Base-by-base conservation (phyloP, 805 yeast species). In the Kodamaea jinghongensis region DNA sequence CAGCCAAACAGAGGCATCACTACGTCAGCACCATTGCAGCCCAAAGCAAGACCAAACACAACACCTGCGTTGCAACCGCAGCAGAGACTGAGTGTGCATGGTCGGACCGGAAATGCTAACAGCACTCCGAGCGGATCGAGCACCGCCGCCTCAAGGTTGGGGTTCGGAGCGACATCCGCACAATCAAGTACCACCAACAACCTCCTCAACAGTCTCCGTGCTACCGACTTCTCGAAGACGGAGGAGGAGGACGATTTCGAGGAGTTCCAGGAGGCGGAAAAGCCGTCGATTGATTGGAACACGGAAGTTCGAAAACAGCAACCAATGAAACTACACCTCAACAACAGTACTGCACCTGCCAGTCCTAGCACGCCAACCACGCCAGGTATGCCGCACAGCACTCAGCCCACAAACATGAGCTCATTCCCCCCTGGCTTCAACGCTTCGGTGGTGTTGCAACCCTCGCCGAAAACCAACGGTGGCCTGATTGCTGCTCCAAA, bases 381-480 rank as follows among this genome's bases (percentile, higher is more conserved):
- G 6, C 30, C 30, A 6, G 30, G 10, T 9, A 12, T 27, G 13
- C 23, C 23, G 8, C 23, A 20, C 23, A 8, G 23, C 5, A 5
- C 23, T 20, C 23, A 20, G 23, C 7, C 23, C 23, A 27, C 30
- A 8, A 17, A 22, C 15, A 12, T 22, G 27, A 15, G 23, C 36
- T 17, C 32, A 29, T 32, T 48, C 28, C 70, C 70, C 1, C 70
- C 70, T 0, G 70, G 70, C 2, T 63, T 60, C 39, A 46, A 54
- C 32, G 30, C 42, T 11, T 26, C 36, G 13, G 11, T 38, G 32
- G 42, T 38, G 17, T 26, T 38, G 20, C 32, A 34, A 9, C 42
- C 42, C 30, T 25, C 31, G 31, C 30, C 40, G 25, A 26, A 23
- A 17, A 11, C 17, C 17, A 8, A 29, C 30, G 15, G 31, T 37